A percentile compares a stretch with the other conserved stretches of the same genome.
phyloP scores from a whole-genome alignment of 1,284 basidiomycete genomes.

The Vanrija sp. region DNA sequence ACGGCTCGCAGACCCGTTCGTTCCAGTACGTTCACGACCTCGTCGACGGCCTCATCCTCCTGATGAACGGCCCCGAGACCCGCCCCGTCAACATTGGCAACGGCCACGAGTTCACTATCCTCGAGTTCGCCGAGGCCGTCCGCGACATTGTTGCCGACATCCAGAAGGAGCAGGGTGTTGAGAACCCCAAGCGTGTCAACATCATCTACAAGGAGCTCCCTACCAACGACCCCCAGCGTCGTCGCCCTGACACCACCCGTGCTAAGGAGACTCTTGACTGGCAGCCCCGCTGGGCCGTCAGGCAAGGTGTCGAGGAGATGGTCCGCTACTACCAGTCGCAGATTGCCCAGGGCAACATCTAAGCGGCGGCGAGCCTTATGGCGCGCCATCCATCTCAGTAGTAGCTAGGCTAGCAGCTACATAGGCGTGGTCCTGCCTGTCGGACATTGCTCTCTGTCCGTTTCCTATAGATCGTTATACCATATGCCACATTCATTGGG shows the following conservation, averaged over 20 bases:
- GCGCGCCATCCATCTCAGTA: no score
- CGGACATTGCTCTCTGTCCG: no score
- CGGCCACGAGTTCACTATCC: slow-evolving; percentile 87
- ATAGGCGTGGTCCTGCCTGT: no score
- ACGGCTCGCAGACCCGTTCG: slow-evolving; percentile 90
- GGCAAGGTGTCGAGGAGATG: slow-evolving; percentile 38
- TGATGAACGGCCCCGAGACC: slow-evolving; percentile 87
- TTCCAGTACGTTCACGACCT: slow-evolving; percentile 76
- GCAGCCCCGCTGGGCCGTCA: slow-evolving; percentile 73
- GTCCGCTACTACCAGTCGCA: slow-evolving; percentile 20
- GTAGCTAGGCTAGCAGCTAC: no score
- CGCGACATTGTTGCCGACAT: slow-evolving; percentile 85
- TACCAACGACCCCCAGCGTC: slow-evolving; percentile 88
- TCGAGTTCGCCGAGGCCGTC: slow-evolving; percentile 82
- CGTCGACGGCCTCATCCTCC: slow-evolving; percentile 65
- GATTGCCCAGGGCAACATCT: slow-evolving; percentile 16
- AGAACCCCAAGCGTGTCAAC: slow-evolving; percentile 57
- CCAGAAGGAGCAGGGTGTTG: slow-evolving; percentile 71
- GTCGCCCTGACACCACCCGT: slow-evolving; percentile 85
- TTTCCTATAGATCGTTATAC: no score
- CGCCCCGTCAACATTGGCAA: slow-evolving; percentile 95
- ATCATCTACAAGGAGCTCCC: slow-evolving; percentile 83
- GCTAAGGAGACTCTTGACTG: slow-evolving; percentile 82
- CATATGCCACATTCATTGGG: no score
- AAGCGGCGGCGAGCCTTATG: not conserved